Conservation (phyloP, 2,329 filamentous ascomycete species). For the Cylindrodendrum hubeiense region DNA sequence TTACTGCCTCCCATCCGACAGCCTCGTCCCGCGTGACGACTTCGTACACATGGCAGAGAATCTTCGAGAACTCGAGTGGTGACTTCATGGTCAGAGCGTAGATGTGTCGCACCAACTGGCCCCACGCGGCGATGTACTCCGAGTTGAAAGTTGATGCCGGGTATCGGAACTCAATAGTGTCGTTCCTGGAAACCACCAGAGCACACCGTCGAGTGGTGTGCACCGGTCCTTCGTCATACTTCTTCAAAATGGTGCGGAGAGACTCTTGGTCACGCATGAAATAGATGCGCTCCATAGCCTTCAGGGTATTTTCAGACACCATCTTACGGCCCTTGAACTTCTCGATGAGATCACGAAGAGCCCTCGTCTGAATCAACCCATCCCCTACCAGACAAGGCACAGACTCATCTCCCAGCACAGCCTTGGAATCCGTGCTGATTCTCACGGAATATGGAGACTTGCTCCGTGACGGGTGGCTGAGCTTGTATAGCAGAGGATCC, state of each 20-base stretch:
- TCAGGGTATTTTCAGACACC: constrained; percentile 18
- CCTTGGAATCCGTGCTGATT: constrained; percentile 35
- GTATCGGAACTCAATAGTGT: constrained; percentile 46
- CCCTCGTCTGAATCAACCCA: constrained; percentile 16
- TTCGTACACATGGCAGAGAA: constrained; percentile 39
- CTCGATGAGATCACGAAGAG: constrained; percentile 7
- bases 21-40: constrained; percentile 35
- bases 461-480: constrained; percentile 40
- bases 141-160: constrained; percentile 43
- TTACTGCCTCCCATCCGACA: constrained; percentile 34
- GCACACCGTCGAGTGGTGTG: constrained; percentile 42
- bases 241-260: constrained; percentile 33
- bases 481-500: constrained; percentile 33
- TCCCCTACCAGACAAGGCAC: constrained; percentile 17
- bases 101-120: constrained; percentile 38
- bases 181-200: constrained; percentile 35
- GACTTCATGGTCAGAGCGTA: constrained; percentile 36
- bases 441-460: constrained; percentile 33
- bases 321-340: constrained; percentile 25
- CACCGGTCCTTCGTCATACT: constrained; percentile 37
- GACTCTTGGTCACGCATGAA: constrained; percentile 12
- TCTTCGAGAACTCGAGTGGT: constrained; percentile 28
- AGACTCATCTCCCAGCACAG: constrained; percentile 23
- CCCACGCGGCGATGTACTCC: constrained; percentile 42
- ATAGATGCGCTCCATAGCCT: constrained; percentile 37